Base-by-base conservation (phyloP, 768 basidiomycete species). In the Trametes cingulata region DNA sequence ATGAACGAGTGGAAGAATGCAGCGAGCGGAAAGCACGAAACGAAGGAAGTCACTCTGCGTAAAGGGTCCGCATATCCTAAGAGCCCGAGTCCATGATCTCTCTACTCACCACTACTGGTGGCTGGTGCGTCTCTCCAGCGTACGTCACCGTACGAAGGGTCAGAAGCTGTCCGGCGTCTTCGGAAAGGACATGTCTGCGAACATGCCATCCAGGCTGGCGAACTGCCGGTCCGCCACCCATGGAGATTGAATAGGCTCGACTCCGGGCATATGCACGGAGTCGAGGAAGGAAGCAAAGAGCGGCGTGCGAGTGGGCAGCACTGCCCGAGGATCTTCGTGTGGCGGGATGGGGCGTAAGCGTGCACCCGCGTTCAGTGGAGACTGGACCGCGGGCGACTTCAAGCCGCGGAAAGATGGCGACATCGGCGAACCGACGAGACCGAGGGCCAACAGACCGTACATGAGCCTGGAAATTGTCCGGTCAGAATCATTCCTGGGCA, bases 201-300 rank as follows among this genome's bases (percentile, higher is more conserved):
- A 55, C 51, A 63, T 52, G 56, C 63, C 46, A 55, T 56, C 60
- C 19, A 63, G 54, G 53, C 65, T 62, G 46, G 59, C 59, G 48
- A 36, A 59, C 13, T 58, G 63, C n/a, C 25, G 56, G 52, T 63
- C 65, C 14, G 67, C 57, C 17, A 64, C 51, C 62, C 62, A 65
- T 2, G 67, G 67, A n/a, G 67, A 68, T 52, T 65, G 62, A 24
- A 65, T 54, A 13, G 60, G 47, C 45, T 68, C 67, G 29, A 66
- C 42, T 48, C 56, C 65, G 35, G 62, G 60, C 52, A 65, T 51
- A 54, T 61, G 62, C 24, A 68, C 58, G 2, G 64, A 52, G 46
- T 68, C 61, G 14, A 68, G 45, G 62, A 65, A 68, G 43, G 67
- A 65, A 1, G 65, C 65, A 35, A 68, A 64, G 29, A 68, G 49